phyloP scores from a whole-genome alignment of 2,329 filamentous ascomycete species.

The Dendryphion nanum region DNA sequence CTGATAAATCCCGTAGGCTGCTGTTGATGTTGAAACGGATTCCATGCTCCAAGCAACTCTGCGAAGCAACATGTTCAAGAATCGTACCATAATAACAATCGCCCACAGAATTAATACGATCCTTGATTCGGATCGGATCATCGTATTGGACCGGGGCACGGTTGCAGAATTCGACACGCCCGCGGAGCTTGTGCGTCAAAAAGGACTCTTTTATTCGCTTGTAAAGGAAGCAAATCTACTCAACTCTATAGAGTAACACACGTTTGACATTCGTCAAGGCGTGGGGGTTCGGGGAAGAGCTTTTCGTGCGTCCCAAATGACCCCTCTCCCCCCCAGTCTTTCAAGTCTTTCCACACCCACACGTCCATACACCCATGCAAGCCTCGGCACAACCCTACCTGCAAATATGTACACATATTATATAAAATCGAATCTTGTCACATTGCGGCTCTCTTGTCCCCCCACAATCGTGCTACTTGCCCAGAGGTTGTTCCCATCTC shows the following conservation, averaged over 20 bases:
- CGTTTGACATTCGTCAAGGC: too few relatives aligned
- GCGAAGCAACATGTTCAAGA: slow-evolving; percentile 69
- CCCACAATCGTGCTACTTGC: too few relatives aligned
- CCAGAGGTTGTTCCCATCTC: too few relatives aligned
- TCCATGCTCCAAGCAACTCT: slow-evolving; percentile 63
- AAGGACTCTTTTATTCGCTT: slow-evolving; percentile 82
- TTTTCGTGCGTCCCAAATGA: too few relatives aligned
- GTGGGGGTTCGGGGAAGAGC: too few relatives aligned
- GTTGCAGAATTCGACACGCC: slow-evolving; percentile 94
- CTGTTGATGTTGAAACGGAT: slow-evolving; percentile 69
- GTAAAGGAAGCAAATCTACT: slow-evolving; percentile 86
- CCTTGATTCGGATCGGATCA: slow-evolving; percentile 80
- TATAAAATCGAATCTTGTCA: too few relatives aligned
- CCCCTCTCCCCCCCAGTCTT: too few relatives aligned
- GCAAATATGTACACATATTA: too few relatives aligned
- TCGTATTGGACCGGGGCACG: slow-evolving; percentile 86
- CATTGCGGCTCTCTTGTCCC: too few relatives aligned
- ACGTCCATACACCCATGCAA: too few relatives aligned
- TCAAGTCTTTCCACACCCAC: too few relatives aligned
- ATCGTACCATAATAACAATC: slow-evolving; percentile 96
- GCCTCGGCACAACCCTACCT: too few relatives aligned
- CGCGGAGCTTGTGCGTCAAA: slow-evolving; percentile 68
- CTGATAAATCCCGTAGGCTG: slow-evolving; percentile 46
- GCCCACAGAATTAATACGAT: slow-evolving; percentile 99
- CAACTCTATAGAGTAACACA: slow-evolving; percentile 23